Base-by-base conservation (phyloP, 169 alveolate species). In the Cryptosporidium bovis region DNA sequence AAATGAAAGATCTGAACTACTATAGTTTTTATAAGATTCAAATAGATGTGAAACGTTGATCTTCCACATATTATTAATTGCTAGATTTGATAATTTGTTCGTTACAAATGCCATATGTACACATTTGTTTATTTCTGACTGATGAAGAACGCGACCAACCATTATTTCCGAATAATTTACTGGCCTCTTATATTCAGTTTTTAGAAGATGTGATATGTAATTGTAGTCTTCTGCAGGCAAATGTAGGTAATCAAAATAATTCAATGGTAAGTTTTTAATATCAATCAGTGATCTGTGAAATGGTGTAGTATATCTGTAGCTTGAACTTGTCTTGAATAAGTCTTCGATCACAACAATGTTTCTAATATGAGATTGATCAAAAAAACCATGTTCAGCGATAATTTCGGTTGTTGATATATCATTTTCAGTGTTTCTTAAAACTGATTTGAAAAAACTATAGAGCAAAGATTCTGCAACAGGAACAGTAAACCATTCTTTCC, bases 381-480 rank as follows among this genome's bases (percentile, higher is more conserved):
- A 58, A 60, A 62, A 60, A 24, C 71, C 87, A 8, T 60, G 71
- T 6, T 62, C 51, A 4, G 58, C 8, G 18, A 20, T 18, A n/a
- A 34, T 34, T 34, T 66, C 82, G 40, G 29, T 33, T 16, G 1
- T 53, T 15, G 33, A 51, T 44, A 53, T 69, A 53, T 34, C n/a
- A 40, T 20, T 29, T 58, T 58, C 15, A n/a, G 33, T 46, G 36
- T 77, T 34, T 27, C 20, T 12, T 44, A 58, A 55, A 2, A 77
- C 18, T 18, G 71, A 56, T 10, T 50, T 77, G 33, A 77, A 77
- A 62, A 77, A 77, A 7, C 77, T 44, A 44, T 20, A 27, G 48
- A 77, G 56, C 24, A 77, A 46, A 34, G 87, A 68, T 44, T 77
- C 87, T 58, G 87, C 87, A 77, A 77, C 87, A 18, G 69, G 65